Evolutionary conservation across 805 yeast species (phyloP).

Genomic region (Ogataea trehalophila): DNA sequence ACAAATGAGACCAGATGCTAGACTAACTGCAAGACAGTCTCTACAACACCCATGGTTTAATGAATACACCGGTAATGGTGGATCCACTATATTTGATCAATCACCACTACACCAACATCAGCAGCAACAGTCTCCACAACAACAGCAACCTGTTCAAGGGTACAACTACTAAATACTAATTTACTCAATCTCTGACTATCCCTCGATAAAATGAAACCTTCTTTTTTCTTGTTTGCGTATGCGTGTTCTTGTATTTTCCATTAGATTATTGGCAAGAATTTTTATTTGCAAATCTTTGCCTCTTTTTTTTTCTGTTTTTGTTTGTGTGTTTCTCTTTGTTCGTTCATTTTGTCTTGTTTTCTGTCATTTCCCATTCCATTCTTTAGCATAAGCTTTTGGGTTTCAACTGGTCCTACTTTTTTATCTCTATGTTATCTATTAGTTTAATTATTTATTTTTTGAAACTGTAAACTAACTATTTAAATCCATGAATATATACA

Average conservation of each 20-base stretch:
- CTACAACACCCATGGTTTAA: constrained; percentile 77
- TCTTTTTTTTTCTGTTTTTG: background rate
- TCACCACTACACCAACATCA: constrained; percentile 7
- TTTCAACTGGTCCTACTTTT: background rate
- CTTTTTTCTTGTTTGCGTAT: background rate
- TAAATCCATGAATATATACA: background rate
- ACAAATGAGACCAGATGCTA: constrained; percentile 58
- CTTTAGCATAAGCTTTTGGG: too few relatives aligned
- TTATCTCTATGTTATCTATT: background rate
- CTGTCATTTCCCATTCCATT: background rate
- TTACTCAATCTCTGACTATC: background rate
- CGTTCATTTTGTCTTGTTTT: background rate
- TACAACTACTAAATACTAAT: constrained; percentile 4
- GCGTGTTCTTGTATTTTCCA: background rate
- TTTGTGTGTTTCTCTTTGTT: background rate
- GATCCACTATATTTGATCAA: constrained; percentile 5
- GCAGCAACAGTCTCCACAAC: constrained; percentile 7
- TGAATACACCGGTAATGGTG: constrained; percentile 45
- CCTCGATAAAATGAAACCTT: too few relatives aligned
- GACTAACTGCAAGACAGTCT: constrained; percentile 57
- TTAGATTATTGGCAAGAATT: too few relatives aligned
- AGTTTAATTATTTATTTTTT: background rate
- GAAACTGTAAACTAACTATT: background rate
- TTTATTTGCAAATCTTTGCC: background rate
- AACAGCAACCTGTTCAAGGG: constrained; percentile 7